A percentile compares a stretch with the other conserved stretches of the same genome.
These are phyloP conservation scores for Fusarium sp. DNA, from an alignment of 2,329 filamentous ascomycete genomes.

Conservation along the genomic window DNA sequence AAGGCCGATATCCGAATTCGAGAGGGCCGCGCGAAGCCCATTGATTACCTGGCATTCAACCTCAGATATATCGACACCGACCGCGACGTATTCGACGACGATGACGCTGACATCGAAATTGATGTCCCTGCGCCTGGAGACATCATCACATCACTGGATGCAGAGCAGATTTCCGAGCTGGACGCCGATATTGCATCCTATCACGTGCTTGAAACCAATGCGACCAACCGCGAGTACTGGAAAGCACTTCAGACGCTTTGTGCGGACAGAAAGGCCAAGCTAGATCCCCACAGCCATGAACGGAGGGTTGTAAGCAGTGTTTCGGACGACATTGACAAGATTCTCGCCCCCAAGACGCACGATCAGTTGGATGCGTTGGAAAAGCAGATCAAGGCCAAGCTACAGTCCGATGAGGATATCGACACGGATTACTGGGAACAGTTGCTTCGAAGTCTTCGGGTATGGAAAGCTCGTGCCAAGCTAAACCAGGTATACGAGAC, in stretches of 20 bases:
- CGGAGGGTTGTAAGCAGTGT: conserved; percentile 83
- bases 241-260: conserved; percentile 87
- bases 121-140: conserved; percentile 81
- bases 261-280: conserved; percentile 74
- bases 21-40: conserved; percentile 87
- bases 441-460: conserved; percentile 80
- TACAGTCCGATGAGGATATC: conserved; percentile 88
- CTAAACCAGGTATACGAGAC: conserved; percentile 79
- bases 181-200: conserved; percentile 86
- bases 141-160: conserved; percentile 78
- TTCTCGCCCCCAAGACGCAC: conserved; percentile 84
- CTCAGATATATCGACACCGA: conserved; percentile 87
- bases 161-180: conserved; percentile 75
- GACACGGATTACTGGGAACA: conserved; percentile 99
- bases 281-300: conserved; percentile 68
- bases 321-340: conserved; percentile 84
- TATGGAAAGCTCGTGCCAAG: conserved; percentile 93
- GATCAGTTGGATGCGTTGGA: conserved; percentile 89
- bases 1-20: conserved; percentile 95
- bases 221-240: conserved; percentile 88
- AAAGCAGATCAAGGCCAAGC: conserved; percentile 84
- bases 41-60: conserved; percentile 93
- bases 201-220: conserved; percentile 79
- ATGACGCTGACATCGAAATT: conserved; percentile 76
- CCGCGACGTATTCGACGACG: conserved; percentile 85